Evolutionary conservation across 148 eudicot genomes (phyloP), one percentile per base, ranked within the genome.

Genomic region (Fallopia convolvulus): DNA sequence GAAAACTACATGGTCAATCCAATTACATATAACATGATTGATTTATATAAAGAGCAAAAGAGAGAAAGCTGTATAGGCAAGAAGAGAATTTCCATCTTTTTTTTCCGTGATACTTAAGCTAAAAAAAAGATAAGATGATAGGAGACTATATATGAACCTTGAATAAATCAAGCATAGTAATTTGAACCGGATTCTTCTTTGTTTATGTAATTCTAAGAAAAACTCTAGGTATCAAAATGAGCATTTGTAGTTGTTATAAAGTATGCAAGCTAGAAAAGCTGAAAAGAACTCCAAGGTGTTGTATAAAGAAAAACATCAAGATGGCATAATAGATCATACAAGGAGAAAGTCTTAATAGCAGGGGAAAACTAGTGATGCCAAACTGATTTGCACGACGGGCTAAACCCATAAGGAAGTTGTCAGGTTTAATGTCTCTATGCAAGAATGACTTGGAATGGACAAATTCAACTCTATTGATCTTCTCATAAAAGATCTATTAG

Each of bases 321-420:
- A 30, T 15, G 32, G 1, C 18, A 66, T 40, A 71, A 32, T 40
- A 71, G 74, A 40, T 39, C 48, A 40, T 71, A 49, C 26, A 3
- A 18, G 11, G 49, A 71, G 50, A 71, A 20, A 14, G 74, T 10
- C 30, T 21, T 49, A 33, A 70, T 0, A 70, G 44, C 2, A 17
- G 72, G 46, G 49, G 46, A 58, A 52, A 40, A 21, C 23, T 47
- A 55, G 44, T 48, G 41, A 76, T 74, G 26, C 63, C 72, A 72
- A 91, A 97, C 97, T 93, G 97, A 85, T 88, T 93, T 60, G 98
- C 98, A 83, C 98, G 94, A 79, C 91, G 84, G 77, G 92, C 97
- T 83, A 93, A 85, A 47, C 98, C 98, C 98, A 93, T 93, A 41
- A 93, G 94, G 81, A 93, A 93, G 83, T 93, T 93, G 83, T 93